Percentiles rank a stretch among this genome's conserved stretches.
Conservation (phyloP, 495 filamentous ascomycete species). For the Hamigera avellanea region DNA sequence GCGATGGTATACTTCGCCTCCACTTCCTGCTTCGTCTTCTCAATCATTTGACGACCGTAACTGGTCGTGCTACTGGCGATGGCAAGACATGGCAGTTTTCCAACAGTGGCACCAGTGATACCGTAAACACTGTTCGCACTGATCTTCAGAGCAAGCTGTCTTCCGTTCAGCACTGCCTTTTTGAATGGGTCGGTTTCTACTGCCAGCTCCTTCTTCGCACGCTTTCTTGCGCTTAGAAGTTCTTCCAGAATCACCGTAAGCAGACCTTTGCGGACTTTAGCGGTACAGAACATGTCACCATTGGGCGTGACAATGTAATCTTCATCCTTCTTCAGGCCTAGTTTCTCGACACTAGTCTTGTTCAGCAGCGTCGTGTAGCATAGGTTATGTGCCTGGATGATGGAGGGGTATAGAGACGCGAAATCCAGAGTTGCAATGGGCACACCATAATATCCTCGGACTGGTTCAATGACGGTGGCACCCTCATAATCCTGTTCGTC, state of each 20-base stretch:
- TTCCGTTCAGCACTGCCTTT: constrained; percentile 94
- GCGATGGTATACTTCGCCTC: constrained; percentile 79
- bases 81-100: constrained; percentile 87
- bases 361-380: constrained; percentile 95
- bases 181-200: constrained; percentile 92
- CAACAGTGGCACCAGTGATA: constrained; percentile 88
- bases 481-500: constrained; percentile 85
- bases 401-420: constrained; percentile 93
- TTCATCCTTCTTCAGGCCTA: constrained; percentile 65
- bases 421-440: constrained; percentile 98
- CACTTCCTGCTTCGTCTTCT: constrained; percentile 88
- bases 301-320: constrained; percentile 96
- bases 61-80: constrained; percentile 95
- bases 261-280: constrained; percentile 81
- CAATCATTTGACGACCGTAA: constrained; percentile 97
- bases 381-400: constrained; percentile 97
- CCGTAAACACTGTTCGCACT: constrained; percentile 98
- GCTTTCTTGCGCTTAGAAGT: constrained; percentile 76
- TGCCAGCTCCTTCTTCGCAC: constrained; percentile 83
- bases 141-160: constrained; percentile 91
- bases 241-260: constrained; percentile 93
- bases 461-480: constrained; percentile 95
- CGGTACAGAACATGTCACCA: constrained; percentile 83
- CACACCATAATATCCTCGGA: constrained; percentile 81
- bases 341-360: constrained; percentile 62